Percentiles rank a stretch among this genome's conserved stretches.
Conservation (phyloP, 208 protist genomes). For the Trypanosoma vivax region DNA sequence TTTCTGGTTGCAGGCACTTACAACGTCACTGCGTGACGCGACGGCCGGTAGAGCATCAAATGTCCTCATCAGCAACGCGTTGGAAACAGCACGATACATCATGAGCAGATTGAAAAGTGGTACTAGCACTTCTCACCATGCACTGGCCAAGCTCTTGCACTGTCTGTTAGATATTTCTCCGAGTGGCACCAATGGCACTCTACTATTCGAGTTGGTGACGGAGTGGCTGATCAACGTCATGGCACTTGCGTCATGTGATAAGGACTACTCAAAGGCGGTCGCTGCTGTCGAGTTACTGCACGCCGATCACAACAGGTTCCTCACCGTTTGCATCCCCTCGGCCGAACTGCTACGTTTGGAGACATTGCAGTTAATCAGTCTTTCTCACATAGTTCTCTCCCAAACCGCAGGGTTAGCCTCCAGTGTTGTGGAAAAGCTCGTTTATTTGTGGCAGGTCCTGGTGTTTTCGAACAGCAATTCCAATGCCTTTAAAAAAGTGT, state of each 20-base stretch:
- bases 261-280: conserved; percentile 23
- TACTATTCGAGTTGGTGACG: conserved; percentile 32
- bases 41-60: conserved; percentile 1
- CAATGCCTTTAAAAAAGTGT: conserved; percentile 8
- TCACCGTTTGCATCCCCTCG: conserved; percentile 37
- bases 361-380: conserved; percentile 32
- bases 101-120: conserved; percentile 54
- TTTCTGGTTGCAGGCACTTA: conserved; percentile 51
- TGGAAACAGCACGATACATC: conserved; percentile 46
- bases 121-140: conserved; percentile 30
- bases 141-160: conserved; percentile 32
- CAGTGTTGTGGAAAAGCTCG: conserved; percentile 21
- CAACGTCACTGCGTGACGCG: conserved; percentile 21
- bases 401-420: conserved; percentile 8
- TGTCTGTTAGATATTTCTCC: conserved; percentile 28
- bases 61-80: conserved; percentile 29
- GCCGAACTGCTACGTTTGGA: conserved; percentile 35
- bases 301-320: conserved; percentile 29
- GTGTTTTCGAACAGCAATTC: conserved; percentile 17
- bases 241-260: conserved; percentile 27
- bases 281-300: conserved; percentile 38
- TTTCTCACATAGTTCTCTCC: conserved; percentile 28
- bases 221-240: conserved; percentile 66
- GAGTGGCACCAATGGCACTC: conserved; percentile 22
- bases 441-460: conserved; percentile 30